Evolutionary conservation across 129 eudicot species (phyloP), one percentile per base, ranked within the genome.

Genomic region (Arctium minus): DNA sequence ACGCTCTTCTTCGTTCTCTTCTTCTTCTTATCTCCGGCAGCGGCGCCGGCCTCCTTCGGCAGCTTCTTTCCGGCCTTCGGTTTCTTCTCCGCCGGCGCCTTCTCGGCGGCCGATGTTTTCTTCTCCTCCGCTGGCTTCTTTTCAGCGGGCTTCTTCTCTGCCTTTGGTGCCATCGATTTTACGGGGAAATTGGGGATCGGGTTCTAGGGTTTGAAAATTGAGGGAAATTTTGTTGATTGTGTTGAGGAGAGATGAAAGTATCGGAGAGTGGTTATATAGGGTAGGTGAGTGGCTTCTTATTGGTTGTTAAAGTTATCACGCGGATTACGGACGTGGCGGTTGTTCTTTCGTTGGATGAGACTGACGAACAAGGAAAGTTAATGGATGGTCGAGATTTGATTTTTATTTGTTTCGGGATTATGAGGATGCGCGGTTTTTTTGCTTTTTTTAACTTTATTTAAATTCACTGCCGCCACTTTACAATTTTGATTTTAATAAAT

Each of bases 91-190:
- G 87, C 84, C 42, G 87, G 84, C 1, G 84, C 83, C 37, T 84
- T 84, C 80, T 84, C 87, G 29, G 86, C 84, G 0, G 72, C 84
- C 32, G 83, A n/a, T 12, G 82, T 76, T 15, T 89, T 86, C 87
- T 86, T 86, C 85, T 86, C 87, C 82, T 86, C 90, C n/a, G 81
- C 86, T 0, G 87, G 89, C 83, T 89, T 89, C 83, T 89, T 87
- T 83, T 89, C 92, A n/a, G 90, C 92, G 60, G 91, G 91, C 82
- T 87, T 89, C 86, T 89, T 90, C 86, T 90, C 93, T 8, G 88
- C 91, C 76, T 90, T 90, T 12, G 93, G 93, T 38, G 93, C 91
- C 93, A 90, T 90, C 73, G 80, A 40, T 35, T 72, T 77, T 3
- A 13, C 8, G 7, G 68, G 18, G 44, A 29, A 82, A 64, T 75